Evolutionary conservation across 208 protist species (phyloP).

Genomic region (Acanthamoeba lenticulata): DNA sequence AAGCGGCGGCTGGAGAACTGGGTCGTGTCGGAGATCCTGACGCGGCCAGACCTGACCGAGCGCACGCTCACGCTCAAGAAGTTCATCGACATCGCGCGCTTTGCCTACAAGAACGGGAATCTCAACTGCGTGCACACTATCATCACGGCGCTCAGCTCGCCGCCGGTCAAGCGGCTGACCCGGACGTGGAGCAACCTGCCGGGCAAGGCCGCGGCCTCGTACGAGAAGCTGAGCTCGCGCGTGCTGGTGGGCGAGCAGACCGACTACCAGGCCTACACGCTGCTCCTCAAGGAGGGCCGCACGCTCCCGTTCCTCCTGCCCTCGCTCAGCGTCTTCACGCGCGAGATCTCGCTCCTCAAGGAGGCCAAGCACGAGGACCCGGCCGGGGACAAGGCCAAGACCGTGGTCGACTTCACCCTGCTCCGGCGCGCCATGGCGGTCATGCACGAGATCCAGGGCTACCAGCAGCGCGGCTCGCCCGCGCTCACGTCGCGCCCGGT

Average conservation of each 20-base stretch:
- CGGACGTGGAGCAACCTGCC: background rate
- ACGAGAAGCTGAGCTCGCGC: background rate
- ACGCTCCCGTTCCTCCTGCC: background rate
- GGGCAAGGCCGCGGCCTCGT: background rate
- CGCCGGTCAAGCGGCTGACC: background rate
- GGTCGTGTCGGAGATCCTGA: constrained; percentile 8
- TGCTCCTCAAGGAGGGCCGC: background rate
- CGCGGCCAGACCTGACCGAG: constrained; percentile 3
- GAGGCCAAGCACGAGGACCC: background rate
- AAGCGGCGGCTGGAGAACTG: background rate
- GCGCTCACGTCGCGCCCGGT: background rate
- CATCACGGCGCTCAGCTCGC: background rate
- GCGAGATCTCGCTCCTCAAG: background rate
- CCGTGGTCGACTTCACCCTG: background rate
- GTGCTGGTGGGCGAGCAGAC: background rate
- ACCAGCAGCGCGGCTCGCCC: background rate
- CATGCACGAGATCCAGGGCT: constrained; percentile 43
- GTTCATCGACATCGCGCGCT: constrained; percentile 41
- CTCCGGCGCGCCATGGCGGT: background rate
- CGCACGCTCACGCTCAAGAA: constrained; percentile 39
- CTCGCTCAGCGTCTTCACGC: background rate
- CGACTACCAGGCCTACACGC: constrained; percentile 2
- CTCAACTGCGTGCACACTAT: background rate
- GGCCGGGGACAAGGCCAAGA: background rate
- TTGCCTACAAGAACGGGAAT: constrained; percentile 9